A percentile compares a stretch with the other conserved stretches of the same genome.
phyloP scores from a whole-genome alignment of 1,284 basidiomycete genomes.

The Waitea zeae region DNA sequence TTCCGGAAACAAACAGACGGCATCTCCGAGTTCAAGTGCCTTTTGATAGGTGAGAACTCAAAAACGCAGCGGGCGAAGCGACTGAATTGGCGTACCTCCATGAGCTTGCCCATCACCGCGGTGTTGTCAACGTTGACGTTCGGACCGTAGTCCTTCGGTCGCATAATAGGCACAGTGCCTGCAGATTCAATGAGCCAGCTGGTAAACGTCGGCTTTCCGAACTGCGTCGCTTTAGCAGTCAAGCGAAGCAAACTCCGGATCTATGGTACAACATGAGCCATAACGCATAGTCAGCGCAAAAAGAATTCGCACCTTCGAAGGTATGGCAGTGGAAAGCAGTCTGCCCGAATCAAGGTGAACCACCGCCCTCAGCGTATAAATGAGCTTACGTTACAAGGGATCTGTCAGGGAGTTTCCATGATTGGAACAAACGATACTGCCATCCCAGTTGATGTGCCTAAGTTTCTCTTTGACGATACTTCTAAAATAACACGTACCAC shows the following conservation, averaged over 20 bases:
- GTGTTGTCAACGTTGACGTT: constrained; percentile 45
- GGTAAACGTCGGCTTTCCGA: constrained; percentile 65
- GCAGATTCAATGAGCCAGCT: constrained; percentile 80
- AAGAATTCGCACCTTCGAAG: constrained; percentile 30
- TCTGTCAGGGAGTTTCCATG: constrained; percentile 77
- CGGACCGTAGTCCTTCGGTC: constrained; percentile 43
- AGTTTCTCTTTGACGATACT: not conserved
- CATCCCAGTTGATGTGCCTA: not conserved
- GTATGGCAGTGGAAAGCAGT: constrained; percentile 30
- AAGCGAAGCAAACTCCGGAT: constrained; percentile 64
- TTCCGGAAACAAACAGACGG: constrained; percentile 70
- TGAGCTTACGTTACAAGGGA: constrained; percentile 38
- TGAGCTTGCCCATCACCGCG: constrained; percentile 45
- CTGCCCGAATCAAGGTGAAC: not conserved
- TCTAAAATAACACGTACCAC: constrained; percentile 29
- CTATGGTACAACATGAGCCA: constrained; percentile 13
- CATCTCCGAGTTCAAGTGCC: constrained; percentile 64
- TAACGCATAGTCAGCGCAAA: not conserved
- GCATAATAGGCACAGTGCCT: constrained; percentile 66
- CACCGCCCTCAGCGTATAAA: too few relatives aligned
- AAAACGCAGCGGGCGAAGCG: not conserved
- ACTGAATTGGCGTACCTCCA: constrained; percentile 35
- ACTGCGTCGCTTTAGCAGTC: constrained; percentile 75
- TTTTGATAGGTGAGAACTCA: constrained; percentile 11
- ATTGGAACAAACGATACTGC: constrained; percentile 57